Evolutionary conservation across 371 early-diverging fungal species (phyloP), one percentile per base, ranked within the genome.

Genomic region (Mortierella sp.): DNA sequence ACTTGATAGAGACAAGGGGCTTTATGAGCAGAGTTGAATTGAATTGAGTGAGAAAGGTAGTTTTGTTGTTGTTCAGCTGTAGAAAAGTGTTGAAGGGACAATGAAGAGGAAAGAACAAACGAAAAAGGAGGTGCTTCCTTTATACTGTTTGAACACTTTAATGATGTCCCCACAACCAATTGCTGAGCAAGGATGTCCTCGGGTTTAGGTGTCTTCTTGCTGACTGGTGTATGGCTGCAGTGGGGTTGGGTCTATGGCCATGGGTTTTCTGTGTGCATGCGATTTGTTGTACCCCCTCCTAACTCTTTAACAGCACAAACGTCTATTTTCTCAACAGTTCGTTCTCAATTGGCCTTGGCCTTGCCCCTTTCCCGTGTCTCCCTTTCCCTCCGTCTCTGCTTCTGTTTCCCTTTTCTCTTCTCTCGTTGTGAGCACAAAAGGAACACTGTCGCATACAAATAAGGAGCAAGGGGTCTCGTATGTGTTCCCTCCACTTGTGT

Each of bases 401-500:
- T 27, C 29, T n/a, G 10, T 56, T 27, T 60, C 32, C 49, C 51
- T 51, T 16, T 51, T 51, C 51, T 21, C 16, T 51, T 48, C 48
- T 51, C 51, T 14, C 21, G 4, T 16, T 21, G 51, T 18, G 18
- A 16, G 63, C 35, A 32, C 18, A 7, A 35, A 32, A 63, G 32
- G 63, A 63, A 63, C 63, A 35, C 35, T 63, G 18, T 35, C 35
- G 12, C 58, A 56, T 56, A 56, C 35, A 41, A 68, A 60, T 46
- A 80, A 80, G 73, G 73, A 76, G 75, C 71, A 75, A 79, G 75
- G 78, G 74, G 74, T 46, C 29, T 41, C 49, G 44, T 77, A 43
- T n/a, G 70, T 29, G 55, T 76, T 27, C 35, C 35, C 5, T 29
- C 35, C 18, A 7, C 14, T 29, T 29, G 60, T 18, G 21, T 27